Conservation (phyloP, 228 moss, liverwort and hornwort genomes). For the Sphagnum fallax region DNA sequence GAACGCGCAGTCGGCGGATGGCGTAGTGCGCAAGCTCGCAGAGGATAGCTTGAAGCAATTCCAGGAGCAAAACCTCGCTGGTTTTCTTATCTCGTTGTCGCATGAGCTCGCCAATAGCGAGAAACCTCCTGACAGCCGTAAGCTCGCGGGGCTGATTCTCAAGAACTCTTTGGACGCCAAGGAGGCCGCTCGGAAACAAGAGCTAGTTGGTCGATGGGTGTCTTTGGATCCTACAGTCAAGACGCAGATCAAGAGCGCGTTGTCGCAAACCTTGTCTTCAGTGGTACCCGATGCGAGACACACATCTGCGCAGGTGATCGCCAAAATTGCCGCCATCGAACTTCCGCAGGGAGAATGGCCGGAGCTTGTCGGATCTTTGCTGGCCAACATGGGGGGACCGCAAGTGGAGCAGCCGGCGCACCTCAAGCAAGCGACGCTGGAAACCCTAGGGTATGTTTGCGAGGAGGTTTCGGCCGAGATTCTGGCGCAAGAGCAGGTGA, state of each 20-base stretch:
- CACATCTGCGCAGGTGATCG: conserved; percentile 91
- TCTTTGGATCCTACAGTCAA: conserved; percentile 73
- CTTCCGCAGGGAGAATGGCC: conserved; percentile 95
- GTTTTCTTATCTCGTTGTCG: conserved; percentile 81
- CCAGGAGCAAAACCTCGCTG: conserved; percentile 88
- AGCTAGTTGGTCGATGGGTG: conserved; percentile 85
- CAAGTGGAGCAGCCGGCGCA: conserved; percentile 88
- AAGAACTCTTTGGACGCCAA: conserved; percentile 99
- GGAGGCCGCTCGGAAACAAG: conserved; percentile 74
- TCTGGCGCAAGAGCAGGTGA: conserved; percentile 97
- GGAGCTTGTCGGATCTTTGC: conserved; percentile 78
- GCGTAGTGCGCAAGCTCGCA: conserved; percentile 73
- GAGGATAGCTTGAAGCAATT: conserved; percentile 94
- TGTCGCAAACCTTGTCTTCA: conserved; percentile 81
- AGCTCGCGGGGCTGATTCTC: conserved; percentile 84
- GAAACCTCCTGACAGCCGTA: conserved; percentile 90
- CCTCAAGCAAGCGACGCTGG: conserved; percentile 90
- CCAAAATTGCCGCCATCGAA: conserved; percentile 97
- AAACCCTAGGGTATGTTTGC: conserved; percentile 90
- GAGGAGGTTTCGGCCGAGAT: conserved; percentile 96
- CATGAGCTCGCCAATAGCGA: conserved; percentile 90
- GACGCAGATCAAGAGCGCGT: conserved; percentile 73
- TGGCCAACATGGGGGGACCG: conserved; percentile 89
- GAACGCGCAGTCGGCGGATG: conserved; percentile 95
- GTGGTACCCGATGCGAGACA: conserved; percentile 75